Conservation (phyloP, 2,329 filamentous ascomycete genomes). For the Claviceps sp. region DNA sequence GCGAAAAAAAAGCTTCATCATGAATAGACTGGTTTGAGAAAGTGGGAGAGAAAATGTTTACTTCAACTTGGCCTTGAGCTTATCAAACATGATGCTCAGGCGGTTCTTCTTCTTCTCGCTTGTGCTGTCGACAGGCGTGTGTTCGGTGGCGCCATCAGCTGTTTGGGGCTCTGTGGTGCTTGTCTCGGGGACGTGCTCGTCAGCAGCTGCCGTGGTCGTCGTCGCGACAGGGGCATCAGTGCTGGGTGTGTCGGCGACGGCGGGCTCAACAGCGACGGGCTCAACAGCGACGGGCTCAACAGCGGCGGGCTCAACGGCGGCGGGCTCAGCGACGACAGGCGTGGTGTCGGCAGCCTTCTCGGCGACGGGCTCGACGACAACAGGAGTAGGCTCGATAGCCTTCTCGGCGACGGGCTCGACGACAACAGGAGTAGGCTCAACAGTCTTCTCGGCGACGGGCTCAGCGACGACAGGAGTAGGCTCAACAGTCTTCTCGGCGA, state of each 20-base stretch:
- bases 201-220: slow-evolving; percentile 7
- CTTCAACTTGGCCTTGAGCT: slow-evolving; percentile 35
- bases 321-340: neutral
- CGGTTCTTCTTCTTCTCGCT: slow-evolving; percentile 57
- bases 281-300: neutral
- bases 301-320: neutral
- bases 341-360: neutral
- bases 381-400: slow-evolving; percentile 6
- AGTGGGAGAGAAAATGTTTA: slow-evolving; percentile 6
- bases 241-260: too few relatives aligned
- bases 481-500: neutral
- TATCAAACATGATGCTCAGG: slow-evolving; percentile 48
- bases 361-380: neutral
- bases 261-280: neutral
- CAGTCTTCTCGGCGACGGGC: neutral
- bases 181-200: slow-evolving; percentile 11
- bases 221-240: neutral
- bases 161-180: slow-evolving; percentile 8
- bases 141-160: neutral
- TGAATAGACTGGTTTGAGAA: slow-evolving; percentile 1
- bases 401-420: slow-evolving; percentile 1
- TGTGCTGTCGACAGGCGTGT: slow-evolving; percentile 16
- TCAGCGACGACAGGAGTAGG: neutral
- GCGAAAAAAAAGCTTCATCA: neutral
- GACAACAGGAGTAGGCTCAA: neutral